phyloP scores from a whole-genome alignment of 139 green algal species.

The Parachlorella kessleri region DNA sequence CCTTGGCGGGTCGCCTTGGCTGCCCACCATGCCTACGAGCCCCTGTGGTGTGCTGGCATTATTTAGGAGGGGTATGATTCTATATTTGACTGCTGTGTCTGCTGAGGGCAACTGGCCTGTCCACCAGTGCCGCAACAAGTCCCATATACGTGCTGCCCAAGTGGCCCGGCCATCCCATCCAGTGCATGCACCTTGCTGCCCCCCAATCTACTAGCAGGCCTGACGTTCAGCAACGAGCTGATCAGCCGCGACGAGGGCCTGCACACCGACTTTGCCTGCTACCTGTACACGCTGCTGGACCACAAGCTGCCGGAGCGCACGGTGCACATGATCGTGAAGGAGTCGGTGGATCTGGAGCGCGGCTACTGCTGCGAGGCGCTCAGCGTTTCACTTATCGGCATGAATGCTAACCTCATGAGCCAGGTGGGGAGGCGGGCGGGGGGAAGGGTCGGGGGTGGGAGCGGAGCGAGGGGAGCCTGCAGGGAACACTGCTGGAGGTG shows the following conservation, averaged over 20 bases:
- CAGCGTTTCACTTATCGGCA: slow-evolving; percentile 66
- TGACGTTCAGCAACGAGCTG: slow-evolving; percentile 83
- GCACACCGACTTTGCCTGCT: slow-evolving; percentile 81
- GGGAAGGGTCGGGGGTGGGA: too few relatives aligned
- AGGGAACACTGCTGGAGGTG: too few relatives aligned
- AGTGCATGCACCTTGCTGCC: neutral
- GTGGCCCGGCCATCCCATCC: neutral
- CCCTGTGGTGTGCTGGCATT: neutral
- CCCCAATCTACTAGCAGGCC: slow-evolving; percentile 28
- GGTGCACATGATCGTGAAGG: slow-evolving; percentile 58
- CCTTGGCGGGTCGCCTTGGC: neutral
- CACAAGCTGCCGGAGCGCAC: slow-evolving; percentile 6
- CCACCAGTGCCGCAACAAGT: too few relatives aligned
- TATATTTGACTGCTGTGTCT: neutral
- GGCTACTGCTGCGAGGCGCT: slow-evolving; percentile 75
- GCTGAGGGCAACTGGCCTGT: too few relatives aligned
- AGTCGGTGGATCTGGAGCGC: slow-evolving; percentile 72
- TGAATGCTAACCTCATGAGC: slow-evolving; percentile 75
- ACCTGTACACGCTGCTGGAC: slow-evolving; percentile 63
- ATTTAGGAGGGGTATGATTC: neutral
- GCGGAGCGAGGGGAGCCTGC: too few relatives aligned
- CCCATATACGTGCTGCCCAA: too few relatives aligned
- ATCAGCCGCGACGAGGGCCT: slow-evolving; percentile 82
- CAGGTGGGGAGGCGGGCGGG: too few relatives aligned
- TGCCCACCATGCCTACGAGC: neutral